These are phyloP conservation scores for Xylaria sp. DNA, from an alignment of 2,329 filamentous ascomycete species.

Conservation along the genomic window DNA sequence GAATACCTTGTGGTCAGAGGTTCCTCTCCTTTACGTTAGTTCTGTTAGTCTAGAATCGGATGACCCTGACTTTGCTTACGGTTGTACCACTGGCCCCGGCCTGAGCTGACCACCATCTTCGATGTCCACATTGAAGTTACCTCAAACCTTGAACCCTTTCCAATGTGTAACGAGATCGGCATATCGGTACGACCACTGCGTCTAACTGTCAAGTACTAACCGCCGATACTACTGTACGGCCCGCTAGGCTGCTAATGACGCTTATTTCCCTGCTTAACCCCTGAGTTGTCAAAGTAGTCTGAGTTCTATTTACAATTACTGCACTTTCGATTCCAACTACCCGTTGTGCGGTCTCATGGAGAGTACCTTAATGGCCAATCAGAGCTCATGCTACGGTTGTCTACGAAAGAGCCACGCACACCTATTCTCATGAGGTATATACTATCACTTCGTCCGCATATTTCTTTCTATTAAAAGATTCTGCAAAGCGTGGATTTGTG, in stretches of 20 bases:
- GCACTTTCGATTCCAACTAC: constrained; percentile 1
- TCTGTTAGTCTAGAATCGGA: not conserved
- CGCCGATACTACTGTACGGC: constrained; percentile 18
- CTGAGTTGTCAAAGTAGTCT: not conserved
- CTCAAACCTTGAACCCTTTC: not conserved
- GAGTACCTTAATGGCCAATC: not conserved
- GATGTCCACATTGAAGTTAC: not conserved
- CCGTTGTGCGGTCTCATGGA: not conserved
- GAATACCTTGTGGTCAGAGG: not conserved
- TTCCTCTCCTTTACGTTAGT: not conserved
- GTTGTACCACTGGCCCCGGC: not conserved
- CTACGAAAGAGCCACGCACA: not conserved
- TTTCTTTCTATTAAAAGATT: constrained; percentile 15
- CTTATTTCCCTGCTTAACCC: not conserved
- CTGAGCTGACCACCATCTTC: constrained; percentile 21
- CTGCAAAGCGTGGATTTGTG: not conserved
- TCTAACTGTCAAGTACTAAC: constrained; percentile 13
- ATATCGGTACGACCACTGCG: constrained; percentile 7
- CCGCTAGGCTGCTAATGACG: constrained; percentile 19
- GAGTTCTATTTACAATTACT: constrained; percentile 9
- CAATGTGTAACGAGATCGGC: constrained; percentile 16
- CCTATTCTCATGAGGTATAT: not conserved
- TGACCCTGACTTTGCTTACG: not conserved
- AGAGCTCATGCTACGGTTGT: not conserved
- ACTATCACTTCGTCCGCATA: not conserved